Evolutionary conservation across 169 alveolate genomes (phyloP).

Genomic region (Neospora caninum): DNA sequence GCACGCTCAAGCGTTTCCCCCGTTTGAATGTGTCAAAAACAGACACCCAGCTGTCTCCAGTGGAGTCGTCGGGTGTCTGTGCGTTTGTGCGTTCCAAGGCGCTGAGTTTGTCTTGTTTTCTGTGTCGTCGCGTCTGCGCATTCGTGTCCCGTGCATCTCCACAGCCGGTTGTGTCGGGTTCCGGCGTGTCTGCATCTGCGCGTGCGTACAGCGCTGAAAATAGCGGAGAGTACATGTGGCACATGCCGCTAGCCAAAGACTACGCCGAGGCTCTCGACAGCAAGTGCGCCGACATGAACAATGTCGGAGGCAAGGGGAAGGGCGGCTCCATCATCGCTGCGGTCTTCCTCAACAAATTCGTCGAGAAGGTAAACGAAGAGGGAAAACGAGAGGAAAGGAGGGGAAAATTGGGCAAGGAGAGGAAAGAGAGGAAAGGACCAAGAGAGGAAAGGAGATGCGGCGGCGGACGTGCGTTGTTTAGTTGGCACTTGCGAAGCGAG

Average conservation of each 20-base stretch:
- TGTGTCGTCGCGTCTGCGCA: no score
- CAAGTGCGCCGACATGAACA: conserved; percentile 89
- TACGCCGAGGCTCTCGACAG: conserved; percentile 83
- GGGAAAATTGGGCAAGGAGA: neutral
- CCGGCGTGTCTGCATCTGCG: neutral
- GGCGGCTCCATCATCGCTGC: conserved; percentile 91
- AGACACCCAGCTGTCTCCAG: no score
- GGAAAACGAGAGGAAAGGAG: neutral
- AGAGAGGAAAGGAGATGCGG: neutral
- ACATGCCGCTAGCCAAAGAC: conserved; percentile 88
- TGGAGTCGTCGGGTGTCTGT: no score
- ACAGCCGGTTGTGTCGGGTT: neutral
- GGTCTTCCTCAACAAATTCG: conserved; percentile 91
- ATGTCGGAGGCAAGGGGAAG: conserved; percentile 72
- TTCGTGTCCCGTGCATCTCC: no score
- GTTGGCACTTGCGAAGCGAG: neutral
- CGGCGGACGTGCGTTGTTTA: neutral
- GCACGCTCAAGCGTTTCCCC: no score
- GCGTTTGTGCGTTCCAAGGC: no score
- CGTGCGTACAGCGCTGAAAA: conserved; percentile 68
- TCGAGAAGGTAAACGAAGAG: conserved; percentile 75
- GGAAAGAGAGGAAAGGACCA: no score
- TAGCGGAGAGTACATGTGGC: conserved; percentile 87
- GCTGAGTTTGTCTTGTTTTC: no score
- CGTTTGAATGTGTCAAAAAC: no score